Evolutionary conservation across 2,329 filamentous ascomycete species (phyloP).

Genomic region (Exophiala xenobiotica): DNA sequence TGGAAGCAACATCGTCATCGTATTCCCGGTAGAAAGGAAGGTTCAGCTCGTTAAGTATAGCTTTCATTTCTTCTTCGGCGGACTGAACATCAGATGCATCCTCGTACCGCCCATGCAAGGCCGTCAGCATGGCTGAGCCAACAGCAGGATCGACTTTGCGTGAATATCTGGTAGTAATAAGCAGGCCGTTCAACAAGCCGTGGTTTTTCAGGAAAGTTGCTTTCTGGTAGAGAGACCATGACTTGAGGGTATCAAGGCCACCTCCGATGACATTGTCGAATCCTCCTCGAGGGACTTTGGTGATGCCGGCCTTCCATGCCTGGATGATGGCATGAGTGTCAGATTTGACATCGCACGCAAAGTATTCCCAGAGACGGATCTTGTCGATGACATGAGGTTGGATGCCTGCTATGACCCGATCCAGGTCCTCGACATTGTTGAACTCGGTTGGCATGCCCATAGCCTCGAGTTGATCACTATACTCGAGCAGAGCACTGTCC

Average conservation of each 20-base stretch:
- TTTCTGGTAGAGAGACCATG: slow-evolving; percentile 58
- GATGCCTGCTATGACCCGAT: slow-evolving; percentile 78
- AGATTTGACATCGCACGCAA: slow-evolving; percentile 74
- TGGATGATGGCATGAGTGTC: slow-evolving; percentile 68
- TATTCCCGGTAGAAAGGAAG: slow-evolving; percentile 89
- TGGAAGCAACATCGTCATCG: slow-evolving; percentile 75
- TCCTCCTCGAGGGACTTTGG: slow-evolving; percentile 54
- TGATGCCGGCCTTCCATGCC: slow-evolving; percentile 66
- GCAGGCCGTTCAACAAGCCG: slow-evolving; percentile 68
- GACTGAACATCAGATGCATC: slow-evolving; percentile 46
- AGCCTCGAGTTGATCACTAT: slow-evolving; percentile 60
- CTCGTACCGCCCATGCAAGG: slow-evolving; percentile 66
- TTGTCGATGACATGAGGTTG: slow-evolving; percentile 76
- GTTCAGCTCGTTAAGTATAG: slow-evolving; percentile 80
- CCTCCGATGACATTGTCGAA: slow-evolving; percentile 48
- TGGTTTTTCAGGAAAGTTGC: slow-evolving; percentile 63
- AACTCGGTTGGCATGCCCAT: slow-evolving; percentile 75
- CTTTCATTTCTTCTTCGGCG: slow-evolving; percentile 53
- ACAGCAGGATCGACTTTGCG: slow-evolving; percentile 68
- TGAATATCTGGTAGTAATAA: slow-evolving; percentile 76
- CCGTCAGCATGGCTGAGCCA: slow-evolving; percentile 66
- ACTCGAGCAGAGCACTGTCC: slow-evolving; percentile 70
- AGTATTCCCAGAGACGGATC: slow-evolving; percentile 90
- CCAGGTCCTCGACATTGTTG: slow-evolving; percentile 67
- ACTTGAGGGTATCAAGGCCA: slow-evolving; percentile 54